A percentile compares a stretch with the other conserved stretches of the same genome.
These are phyloP conservation scores for Termitomyces sp. DNA, from an alignment of 1,284 basidiomycete species.

Conservation along the genomic window DNA sequence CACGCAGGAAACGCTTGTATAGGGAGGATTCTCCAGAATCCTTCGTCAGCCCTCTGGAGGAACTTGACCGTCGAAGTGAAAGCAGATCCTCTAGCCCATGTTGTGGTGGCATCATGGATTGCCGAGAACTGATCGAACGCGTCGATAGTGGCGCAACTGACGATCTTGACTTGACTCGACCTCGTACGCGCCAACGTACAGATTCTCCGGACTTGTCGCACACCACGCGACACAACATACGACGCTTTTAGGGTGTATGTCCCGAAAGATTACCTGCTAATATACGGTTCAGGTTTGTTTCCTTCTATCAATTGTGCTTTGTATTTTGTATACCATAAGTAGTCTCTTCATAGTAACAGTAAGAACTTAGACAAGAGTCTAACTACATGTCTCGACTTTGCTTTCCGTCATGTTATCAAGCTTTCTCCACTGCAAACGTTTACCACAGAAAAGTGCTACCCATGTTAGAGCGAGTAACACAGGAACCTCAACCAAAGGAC, in stretches of 20 bases:
- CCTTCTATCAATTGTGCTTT: background rate
- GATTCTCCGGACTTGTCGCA: conserved; percentile 7
- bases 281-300: background rate
- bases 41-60: conserved; percentile 9
- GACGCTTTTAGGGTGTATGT: conserved; percentile 6
- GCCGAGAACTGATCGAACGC: conserved; percentile 37
- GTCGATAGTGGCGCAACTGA: conserved; percentile 25
- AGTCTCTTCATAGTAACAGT: background rate
- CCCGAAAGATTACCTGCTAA: background rate
- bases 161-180: conserved; percentile 13
- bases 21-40: conserved; percentile 25
- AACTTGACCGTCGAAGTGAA: conserved; percentile 1
- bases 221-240: background rate
- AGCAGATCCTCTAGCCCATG: conserved; percentile 30
- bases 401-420: background rate
- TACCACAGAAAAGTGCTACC: conserved; percentile 55
- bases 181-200: conserved; percentile 14
- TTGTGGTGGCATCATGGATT: conserved; percentile 48
- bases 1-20: conserved; percentile 21
- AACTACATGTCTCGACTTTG: background rate
- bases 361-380: background rate
- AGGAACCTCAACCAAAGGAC: conserved; percentile 76
- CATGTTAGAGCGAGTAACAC: conserved; percentile 72
- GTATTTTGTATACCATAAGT: conserved; percentile 8
- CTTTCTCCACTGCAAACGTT: conserved; percentile 42